A percentile compares a stretch with the other conserved stretches of the same genome.
Evolutionary conservation across 768 basidiomycete species (phyloP).

Genomic region (Coprinellus micaceus): DNA sequence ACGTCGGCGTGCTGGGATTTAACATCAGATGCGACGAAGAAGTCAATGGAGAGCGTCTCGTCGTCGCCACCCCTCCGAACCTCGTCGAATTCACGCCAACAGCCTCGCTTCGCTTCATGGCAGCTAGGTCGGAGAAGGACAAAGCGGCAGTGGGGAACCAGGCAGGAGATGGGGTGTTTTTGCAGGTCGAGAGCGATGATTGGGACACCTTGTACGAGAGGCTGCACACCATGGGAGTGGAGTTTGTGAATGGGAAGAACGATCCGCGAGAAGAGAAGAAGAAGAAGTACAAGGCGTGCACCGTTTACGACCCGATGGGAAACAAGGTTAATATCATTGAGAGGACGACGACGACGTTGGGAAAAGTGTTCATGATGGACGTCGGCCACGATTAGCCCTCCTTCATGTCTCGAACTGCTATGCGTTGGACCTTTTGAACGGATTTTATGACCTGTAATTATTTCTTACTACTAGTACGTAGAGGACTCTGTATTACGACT

Average conservation of each 20-base stretch:
- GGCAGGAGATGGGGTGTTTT: slow-evolving; percentile 16
- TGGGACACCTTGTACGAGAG: slow-evolving; percentile 16
- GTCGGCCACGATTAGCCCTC: slow-evolving; percentile 2
- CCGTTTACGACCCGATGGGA: slow-evolving; percentile 16
- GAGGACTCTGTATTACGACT: no score
- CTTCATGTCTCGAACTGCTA: not conserved
- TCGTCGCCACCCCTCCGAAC: slow-evolving; percentile 18
- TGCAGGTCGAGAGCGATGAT: slow-evolving; percentile 17
- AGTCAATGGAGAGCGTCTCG: slow-evolving; percentile 17
- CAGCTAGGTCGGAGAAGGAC: slow-evolving; percentile 14
- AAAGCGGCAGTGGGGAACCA: slow-evolving; percentile 18
- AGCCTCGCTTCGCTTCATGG: slow-evolving; percentile 14
- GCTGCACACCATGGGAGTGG: slow-evolving; percentile 16
- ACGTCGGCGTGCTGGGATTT: slow-evolving; percentile 19
- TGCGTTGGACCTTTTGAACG: no score
- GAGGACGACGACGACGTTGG: slow-evolving; percentile 16
- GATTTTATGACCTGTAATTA: no score
- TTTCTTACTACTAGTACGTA: no score
- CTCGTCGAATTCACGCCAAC: slow-evolving; percentile 19
- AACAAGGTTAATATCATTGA: slow-evolving; percentile 18
- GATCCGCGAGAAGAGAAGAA: slow-evolving; percentile 15
- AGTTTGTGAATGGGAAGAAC: slow-evolving; percentile 10
- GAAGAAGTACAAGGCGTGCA: slow-evolving; percentile 12
- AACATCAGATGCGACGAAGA: slow-evolving; percentile 20
- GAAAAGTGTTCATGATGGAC: slow-evolving; percentile 17